Evolutionary conservation across 1,139 yeast species (phyloP).

Genomic region (Pichia sp.): DNA sequence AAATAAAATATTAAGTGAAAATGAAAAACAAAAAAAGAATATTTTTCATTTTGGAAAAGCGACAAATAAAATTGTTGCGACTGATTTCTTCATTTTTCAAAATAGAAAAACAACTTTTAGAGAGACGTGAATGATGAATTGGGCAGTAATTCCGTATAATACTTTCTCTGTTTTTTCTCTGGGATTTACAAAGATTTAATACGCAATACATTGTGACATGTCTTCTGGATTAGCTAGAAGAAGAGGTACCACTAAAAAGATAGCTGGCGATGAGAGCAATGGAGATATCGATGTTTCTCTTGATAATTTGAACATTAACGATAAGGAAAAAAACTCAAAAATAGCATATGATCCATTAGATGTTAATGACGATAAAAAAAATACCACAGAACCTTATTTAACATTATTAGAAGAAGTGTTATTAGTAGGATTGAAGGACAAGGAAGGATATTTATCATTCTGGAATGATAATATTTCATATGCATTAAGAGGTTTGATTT

Average conservation of each 20-base stretch:
- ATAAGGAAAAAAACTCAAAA: conserved; percentile 29
- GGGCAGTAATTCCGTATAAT: too few relatives aligned
- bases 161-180: too few relatives aligned
- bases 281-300: conserved; percentile 3
- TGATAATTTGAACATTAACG: conserved; percentile 11
- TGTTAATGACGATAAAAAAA: conserved; percentile 34
- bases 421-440: conserved; percentile 86
- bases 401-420: conserved; percentile 96
- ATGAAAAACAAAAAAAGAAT: too few relatives aligned
- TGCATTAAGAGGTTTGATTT: conserved; percentile 89
- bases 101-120: too few relatives aligned
- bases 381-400: conserved; percentile 52
- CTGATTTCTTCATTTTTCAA: too few relatives aligned
- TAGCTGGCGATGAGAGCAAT: conserved; percentile 1
- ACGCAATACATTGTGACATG: conserved; percentile 18
- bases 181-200: too few relatives aligned
- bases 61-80: background rate
- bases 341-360: conserved; percentile 83
- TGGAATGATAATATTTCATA: conserved; percentile 98
- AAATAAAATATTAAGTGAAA: too few relatives aligned
- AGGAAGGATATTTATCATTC: conserved; percentile 91
- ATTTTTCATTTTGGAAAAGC: background rate
- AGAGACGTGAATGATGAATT: background rate
- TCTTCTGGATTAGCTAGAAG: conserved; percentile 37
- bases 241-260: conserved; percentile 25